phyloP scores from a whole-genome alignment of 306 rosid genomes.

The Acacia acuminata region DNA sequence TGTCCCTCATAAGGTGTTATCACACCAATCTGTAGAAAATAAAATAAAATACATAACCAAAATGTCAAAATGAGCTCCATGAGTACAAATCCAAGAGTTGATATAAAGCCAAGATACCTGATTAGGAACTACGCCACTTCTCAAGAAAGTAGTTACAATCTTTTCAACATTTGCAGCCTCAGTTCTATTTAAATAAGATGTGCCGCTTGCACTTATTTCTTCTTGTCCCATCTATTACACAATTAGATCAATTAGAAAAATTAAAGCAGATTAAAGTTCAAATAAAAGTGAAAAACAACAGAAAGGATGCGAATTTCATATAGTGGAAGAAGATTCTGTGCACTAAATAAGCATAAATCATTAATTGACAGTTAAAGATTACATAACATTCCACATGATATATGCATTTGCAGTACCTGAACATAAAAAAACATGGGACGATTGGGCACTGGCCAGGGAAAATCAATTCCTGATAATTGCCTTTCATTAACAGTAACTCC shows the following conservation, averaged over 20 bases:
- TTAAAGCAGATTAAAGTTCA: neutral
- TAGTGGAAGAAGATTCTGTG: neutral
- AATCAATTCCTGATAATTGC: constrained; percentile 93
- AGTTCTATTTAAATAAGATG: constrained; percentile 94
- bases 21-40: constrained; percentile 76
- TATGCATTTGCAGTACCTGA: constrained; percentile 60
- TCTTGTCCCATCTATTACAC: constrained; percentile 97
- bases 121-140: constrained; percentile 96
- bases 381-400: constrained; percentile 8
- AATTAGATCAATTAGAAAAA: constrained; percentile 8
- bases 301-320: neutral
- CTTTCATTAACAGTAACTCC: constrained; percentile 97
- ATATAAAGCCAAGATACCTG: constrained; percentile 60
- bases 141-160: constrained; percentile 96
- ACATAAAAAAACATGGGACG: constrained; percentile 99
- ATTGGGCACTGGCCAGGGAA: constrained; percentile 99
- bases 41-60: neutral
- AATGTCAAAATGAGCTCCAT: constrained; percentile 5
- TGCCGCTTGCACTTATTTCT: constrained; percentile 98
- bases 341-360: neutral
- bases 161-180: constrained; percentile 99
- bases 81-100: neutral
- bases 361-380: constrained; percentile 2
- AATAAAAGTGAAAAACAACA: neutral
- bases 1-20: constrained; percentile 99